phyloP scores from a whole-genome alignment of 257 asterid genomes.

The Solanum tarapatanum region DNA sequence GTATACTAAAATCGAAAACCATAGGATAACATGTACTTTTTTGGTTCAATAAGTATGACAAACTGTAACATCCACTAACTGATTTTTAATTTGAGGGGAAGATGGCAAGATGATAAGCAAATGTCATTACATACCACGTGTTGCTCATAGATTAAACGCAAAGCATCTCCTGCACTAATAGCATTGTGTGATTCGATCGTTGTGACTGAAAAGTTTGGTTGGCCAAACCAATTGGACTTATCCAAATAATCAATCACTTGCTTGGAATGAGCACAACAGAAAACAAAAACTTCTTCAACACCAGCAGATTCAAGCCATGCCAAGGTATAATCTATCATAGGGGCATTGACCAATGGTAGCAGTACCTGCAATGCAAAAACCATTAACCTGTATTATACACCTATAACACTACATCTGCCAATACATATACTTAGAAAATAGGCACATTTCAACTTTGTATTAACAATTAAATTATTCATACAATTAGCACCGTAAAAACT shows the following conservation, averaged over 20 bases:
- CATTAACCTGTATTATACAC: neutral
- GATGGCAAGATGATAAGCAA: neutral
- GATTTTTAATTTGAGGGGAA: neutral
- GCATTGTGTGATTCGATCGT: slow-evolving; percentile 80
- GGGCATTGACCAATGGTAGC: slow-evolving; percentile 77
- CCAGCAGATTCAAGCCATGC: slow-evolving; percentile 98
- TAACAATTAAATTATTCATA: neutral
- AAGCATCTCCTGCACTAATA: slow-evolving; percentile 86
- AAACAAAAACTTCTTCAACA: slow-evolving; percentile 88
- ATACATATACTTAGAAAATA: neutral
- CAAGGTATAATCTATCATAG: slow-evolving; percentile 89
- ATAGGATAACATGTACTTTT: neutral
- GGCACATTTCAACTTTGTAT: neutral
- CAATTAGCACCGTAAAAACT: neutral
- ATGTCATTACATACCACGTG: slow-evolving; percentile 54
- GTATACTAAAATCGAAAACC: neutral
- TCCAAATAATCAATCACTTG: slow-evolving; percentile 77
- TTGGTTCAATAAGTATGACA: neutral
- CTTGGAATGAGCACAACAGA: slow-evolving; percentile 92
- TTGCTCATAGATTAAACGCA: slow-evolving; percentile 68
- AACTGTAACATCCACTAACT: neutral
- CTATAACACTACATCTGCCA: neutral
- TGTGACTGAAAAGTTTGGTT: slow-evolving; percentile 59
- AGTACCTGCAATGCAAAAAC: slow-evolving; percentile 43
- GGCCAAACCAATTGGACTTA: slow-evolving; percentile 57